Evolutionary conservation across 805 yeast genomes (phyloP).

Genomic region (Candida takata): DNA sequence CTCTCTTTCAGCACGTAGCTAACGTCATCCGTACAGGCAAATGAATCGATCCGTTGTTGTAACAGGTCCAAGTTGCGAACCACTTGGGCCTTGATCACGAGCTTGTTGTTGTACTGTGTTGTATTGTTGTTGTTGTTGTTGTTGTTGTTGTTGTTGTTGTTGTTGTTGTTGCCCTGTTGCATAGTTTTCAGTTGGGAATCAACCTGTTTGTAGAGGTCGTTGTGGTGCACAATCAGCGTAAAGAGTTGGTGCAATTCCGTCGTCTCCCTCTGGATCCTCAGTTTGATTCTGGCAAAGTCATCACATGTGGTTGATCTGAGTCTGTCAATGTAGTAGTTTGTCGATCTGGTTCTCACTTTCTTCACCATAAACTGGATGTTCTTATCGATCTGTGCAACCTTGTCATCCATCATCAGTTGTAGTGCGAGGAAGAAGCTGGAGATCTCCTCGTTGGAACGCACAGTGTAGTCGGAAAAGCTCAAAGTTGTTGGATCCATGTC

Average conservation of each 20-base stretch:
- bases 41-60: conserved; percentile 6
- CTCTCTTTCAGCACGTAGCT: conserved; percentile 24
- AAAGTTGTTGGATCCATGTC: conserved; percentile 6
- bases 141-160: too few relatives aligned
- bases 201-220: conserved; percentile 6
- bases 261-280: conserved; percentile 9
- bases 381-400: conserved; percentile 14
- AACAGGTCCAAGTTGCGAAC: conserved; percentile 14
- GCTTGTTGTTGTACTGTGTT: neutral
- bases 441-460: conserved; percentile 9
- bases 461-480: conserved; percentile 10
- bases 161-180: too few relatives aligned
- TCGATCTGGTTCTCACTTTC: conserved; percentile 11
- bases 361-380: conserved; percentile 18
- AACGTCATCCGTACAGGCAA: conserved; percentile 18
- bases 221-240: conserved; percentile 8
- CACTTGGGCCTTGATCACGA: conserved; percentile 3
- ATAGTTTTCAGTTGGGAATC: neutral
- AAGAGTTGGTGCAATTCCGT: conserved; percentile 6
- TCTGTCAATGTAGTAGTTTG: conserved; percentile 17
- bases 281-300: conserved; percentile 16
- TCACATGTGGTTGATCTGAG: conserved; percentile 11
- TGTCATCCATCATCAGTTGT: conserved; percentile 12
- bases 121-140: too few relatives aligned
- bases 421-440: conserved; percentile 9